Evolutionary conservation across 2,329 filamentous ascomycete species (phyloP), one percentile per base, ranked within the genome.

Genomic region (Colletotrichum sansevieriae): DNA sequence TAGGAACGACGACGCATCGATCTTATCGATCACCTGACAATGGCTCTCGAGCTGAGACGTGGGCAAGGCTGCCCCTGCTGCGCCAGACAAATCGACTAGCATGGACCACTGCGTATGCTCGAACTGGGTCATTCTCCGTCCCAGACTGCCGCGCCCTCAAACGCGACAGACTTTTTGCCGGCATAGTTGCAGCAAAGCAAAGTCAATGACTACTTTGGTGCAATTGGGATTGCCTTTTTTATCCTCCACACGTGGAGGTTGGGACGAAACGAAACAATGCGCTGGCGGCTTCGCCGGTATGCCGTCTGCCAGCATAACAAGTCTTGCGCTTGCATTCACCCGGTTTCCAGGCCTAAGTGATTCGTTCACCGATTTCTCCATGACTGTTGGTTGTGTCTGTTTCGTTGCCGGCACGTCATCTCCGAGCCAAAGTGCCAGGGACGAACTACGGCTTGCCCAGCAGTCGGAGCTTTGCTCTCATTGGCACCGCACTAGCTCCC

Each of bases 221-320:
- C 43, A 47, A 46, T 51, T 60, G 49, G 55, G 37, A 61, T 43
- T 46, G 66, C 66, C 62, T 49, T 60, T n/a, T 41, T 44, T 11
- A 33, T 9, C 47, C 18, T 65, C 49, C 47, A 52, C 66, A 69
- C 62, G 66, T 69, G 66, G 49, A 11, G 25, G 13, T 49, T 61
- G 47, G 66, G 66, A 61, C 66, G 66, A 68, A 68, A 68, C 66
- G 55, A 65, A 68, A 68, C 66, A 65, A 44, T 37, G 55, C 35
- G 47, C 62, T 54, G 49, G 60, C 56, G 37, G 55, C n/a, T 29
- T 18, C 49, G 54, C 57, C 47, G 63, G 47, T 43, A 20, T 35
- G 47, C 41, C 29, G 29, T 11, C 29, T 59, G 49, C 33, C 41
- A 35, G 49, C 43, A 25, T 20, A 22, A 54, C 15, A 49, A 60